Evolutionary conservation across 75 land plant species (phyloP).

Genomic region (Chamaecyparis obtusa): DNA sequence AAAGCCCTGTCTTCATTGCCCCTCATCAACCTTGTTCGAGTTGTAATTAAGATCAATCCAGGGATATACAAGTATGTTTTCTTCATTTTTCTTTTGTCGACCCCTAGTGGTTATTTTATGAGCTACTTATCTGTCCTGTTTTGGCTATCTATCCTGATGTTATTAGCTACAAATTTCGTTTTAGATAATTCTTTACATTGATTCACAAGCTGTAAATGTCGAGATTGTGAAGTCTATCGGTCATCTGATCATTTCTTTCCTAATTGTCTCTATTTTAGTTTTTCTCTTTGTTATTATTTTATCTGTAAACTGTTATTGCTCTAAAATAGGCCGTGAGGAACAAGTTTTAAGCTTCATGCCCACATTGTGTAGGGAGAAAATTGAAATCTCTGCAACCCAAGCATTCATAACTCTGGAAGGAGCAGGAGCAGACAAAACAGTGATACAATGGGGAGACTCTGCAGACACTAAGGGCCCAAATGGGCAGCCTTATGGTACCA

Average conservation of each 20-base stretch:
- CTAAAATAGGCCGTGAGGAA: background rate
- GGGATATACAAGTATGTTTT: constrained; percentile 72
- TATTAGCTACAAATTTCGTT: background rate
- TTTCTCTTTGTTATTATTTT: too few relatives aligned
- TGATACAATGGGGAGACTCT: constrained; percentile 76
- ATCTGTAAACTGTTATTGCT: background rate
- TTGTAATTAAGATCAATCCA: constrained; percentile 68
- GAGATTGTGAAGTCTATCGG: too few relatives aligned
- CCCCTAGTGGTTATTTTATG: too few relatives aligned
- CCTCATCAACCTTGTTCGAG: constrained; percentile 50
- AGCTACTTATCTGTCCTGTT: background rate
- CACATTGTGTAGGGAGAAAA: constrained; percentile 70
- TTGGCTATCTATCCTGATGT: background rate
- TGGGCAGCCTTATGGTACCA: constrained; percentile 71
- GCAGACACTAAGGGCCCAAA: constrained; percentile 57
- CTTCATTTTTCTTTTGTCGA: background rate
- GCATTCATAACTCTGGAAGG: constrained; percentile 82
- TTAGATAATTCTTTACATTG: background rate
- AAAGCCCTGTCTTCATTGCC: constrained; percentile 83
- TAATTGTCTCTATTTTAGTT: too few relatives aligned
- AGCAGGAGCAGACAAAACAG: constrained; percentile 65
- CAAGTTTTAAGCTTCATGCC: background rate
- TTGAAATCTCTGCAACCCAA: constrained; percentile 52
- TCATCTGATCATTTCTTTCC: too few relatives aligned
- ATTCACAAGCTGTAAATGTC: background rate